Conservation (phyloP, 306 rosid species). For the Notholithocarpus densiflorus region DNA sequence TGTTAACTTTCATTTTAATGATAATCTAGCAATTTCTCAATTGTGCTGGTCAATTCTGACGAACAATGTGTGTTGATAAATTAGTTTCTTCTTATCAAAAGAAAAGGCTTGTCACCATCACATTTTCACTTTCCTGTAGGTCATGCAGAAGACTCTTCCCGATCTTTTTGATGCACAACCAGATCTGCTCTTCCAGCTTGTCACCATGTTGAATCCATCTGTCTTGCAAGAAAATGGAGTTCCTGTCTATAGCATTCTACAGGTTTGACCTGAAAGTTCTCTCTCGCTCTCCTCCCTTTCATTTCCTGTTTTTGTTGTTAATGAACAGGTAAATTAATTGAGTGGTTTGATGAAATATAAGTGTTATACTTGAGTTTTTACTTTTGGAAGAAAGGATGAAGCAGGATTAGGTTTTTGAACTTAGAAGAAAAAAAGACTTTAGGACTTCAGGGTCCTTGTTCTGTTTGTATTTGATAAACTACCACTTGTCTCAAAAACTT, state of each 20-base stretch:
- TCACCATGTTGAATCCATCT: conserved; percentile 96
- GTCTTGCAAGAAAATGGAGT: conserved; percentile 91
- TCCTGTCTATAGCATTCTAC: conserved; percentile 78
- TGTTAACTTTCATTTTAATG: not conserved
- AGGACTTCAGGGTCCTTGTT: not conserved
- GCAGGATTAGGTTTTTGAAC: not conserved
- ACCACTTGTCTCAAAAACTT: too few relatives aligned
- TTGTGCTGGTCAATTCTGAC: not conserved
- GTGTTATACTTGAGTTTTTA: not conserved
- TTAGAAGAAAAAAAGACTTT: not conserved
- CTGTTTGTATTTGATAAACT: not conserved
- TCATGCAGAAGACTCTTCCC: conserved; percentile 92
- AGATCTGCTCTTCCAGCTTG: conserved; percentile 96
- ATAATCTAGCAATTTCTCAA: not conserved
- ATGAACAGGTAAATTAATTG: not conserved
- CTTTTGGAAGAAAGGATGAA: not conserved
- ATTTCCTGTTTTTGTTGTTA: not conserved
- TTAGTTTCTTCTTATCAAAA: not conserved
- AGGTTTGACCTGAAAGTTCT: conserved; percentile 49
- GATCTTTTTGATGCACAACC: conserved; percentile 98
- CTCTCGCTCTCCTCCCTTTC: not conserved
- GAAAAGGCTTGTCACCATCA: not conserved
- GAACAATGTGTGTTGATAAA: not conserved
- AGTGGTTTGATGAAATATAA: not conserved
- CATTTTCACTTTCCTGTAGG: conserved; percentile 48